Evolutionary conservation across 2,329 filamentous ascomycete species (phyloP), one percentile per base, ranked within the genome.

Genomic region (Xylaria multiplex): DNA sequence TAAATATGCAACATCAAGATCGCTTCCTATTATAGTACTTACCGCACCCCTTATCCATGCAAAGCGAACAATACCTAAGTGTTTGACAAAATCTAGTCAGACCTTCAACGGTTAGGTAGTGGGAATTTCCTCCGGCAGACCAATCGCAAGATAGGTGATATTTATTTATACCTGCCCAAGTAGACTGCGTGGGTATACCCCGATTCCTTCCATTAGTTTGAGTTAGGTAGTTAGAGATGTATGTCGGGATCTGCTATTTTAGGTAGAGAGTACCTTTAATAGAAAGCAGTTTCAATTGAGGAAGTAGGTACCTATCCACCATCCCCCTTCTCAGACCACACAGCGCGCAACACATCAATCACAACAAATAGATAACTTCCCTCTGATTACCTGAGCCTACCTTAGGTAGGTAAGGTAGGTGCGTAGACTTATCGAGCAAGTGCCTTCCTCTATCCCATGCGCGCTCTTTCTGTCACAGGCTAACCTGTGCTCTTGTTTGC

Each of bases 361-460:
- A 49, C 42, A 7, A n/a, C 9, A 11, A 3, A 7, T 35, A 35
- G 27, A 27, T 27, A 27, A 5, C 32, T 7, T 7, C 5, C 6
- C 6, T 35, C 7, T 35, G 9, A 7, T 11, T 35, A 35, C 32
- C 32, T 35, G 2, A 35, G 19, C 19, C 19, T 19, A 19, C 19
- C 19, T 19, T 19, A 19, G 19, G 19, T 19, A 19, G 32, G 32
- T 35, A 35, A 45, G 57, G 57, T 19, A 49, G 48, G 32, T 48
- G 37, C 48, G n/a, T 32, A 37, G 50, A 37, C 24, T 30, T 22
- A 49, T 48, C n/a, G 40, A 16, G 19, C 32, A 58, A 30, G 50
- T 46, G 50, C 60, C 57, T 67, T 67, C 65, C 52, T 42, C 13
- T 19, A 22, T 40, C 14, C 30, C 37, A 37, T 54, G 35, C 52